Base-by-base conservation (phyloP, 352 stramenopile species). In the Peronospora belbahrii region DNA sequence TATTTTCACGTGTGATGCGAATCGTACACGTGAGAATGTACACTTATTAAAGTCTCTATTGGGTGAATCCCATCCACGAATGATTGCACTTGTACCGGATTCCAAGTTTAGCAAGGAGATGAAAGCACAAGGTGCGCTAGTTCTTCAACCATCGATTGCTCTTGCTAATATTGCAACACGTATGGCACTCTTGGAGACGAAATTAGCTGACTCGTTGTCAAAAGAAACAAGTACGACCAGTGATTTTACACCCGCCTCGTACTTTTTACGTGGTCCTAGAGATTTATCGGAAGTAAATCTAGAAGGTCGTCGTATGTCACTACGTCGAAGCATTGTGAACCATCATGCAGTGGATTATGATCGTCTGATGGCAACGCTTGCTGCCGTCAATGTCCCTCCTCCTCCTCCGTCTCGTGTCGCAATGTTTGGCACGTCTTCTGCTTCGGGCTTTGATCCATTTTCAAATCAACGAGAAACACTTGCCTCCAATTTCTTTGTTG, bases 331-430 rank as follows among this genome's bases (percentile, higher is more conserved):
- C 28, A 69, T 85, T 19, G 67, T 85, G n/a, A 85, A 74, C 49
- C 74, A 85, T 41, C 70, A 83, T 47, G 78, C 70, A 15, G 74
- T 85, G 33, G 61, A 74, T 49, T 79, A 79, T 41, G 67, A 79
- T 36, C 65, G 58, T 8, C 51, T 79, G 4, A 58, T 58, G 2
- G 64, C 75, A 19, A 48, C 56, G 11, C 48, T 79, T 7, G 33
- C 32, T 0, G 38, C 51, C 1, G 64, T 64, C 38, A 65, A 74
- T 4, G 35, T 75, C 30, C 65, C 67, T 58, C 67, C 67, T 1
- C 67, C 67, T 6, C 67, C 74, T 6, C 74, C 74, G 6, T 63
- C 67, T 38, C 74, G 74, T 54, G 74, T 86, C 38, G 71, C 68
- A n/a, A 83, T 86, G 74, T 86, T 82, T 30, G 74, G 74, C 45